Conservation (phyloP, 352 stramenopile genomes). For the Globisporangium megalacanthum region DNA sequence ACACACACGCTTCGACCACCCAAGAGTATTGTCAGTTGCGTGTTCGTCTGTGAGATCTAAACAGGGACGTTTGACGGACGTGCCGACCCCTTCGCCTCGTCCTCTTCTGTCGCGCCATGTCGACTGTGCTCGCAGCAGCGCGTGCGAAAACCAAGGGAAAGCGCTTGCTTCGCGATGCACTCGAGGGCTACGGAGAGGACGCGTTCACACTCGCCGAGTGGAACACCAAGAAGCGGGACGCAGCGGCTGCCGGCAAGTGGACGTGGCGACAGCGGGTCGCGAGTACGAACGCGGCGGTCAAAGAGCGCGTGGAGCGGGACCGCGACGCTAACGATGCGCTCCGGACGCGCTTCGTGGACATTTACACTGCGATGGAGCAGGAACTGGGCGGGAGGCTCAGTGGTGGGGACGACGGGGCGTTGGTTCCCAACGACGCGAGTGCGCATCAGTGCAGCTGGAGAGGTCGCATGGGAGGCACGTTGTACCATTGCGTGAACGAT, state of each 20-base stretch:
- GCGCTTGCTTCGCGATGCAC: slow-evolving; percentile 50
- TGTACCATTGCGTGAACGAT: slow-evolving; percentile 48
- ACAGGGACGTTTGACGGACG: too few species aligned
- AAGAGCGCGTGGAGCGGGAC: slow-evolving; percentile 31
- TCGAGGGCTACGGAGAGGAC: slow-evolving; percentile 47
- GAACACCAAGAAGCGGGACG: slow-evolving; percentile 44
- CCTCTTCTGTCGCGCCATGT: slow-evolving; percentile 26
- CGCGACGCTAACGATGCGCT: slow-evolving; percentile 17
- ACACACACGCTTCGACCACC: too few species aligned
- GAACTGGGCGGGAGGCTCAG: slow-evolving; percentile 20
- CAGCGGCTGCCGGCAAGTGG: slow-evolving; percentile 31
- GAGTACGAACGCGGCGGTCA: slow-evolving; percentile 32
- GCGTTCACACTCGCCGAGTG: slow-evolving; percentile 43
- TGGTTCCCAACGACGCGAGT: not conserved
- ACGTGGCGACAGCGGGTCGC: slow-evolving; percentile 33
- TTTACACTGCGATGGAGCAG: slow-evolving; percentile 26
- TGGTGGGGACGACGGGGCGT: not conserved
- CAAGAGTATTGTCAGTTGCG: too few species aligned
- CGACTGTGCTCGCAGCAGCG: slow-evolving; percentile 49
- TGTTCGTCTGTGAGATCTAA: too few species aligned
- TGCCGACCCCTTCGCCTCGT: not conserved
- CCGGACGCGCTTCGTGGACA: slow-evolving; percentile 30
- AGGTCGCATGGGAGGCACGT: slow-evolving; percentile 38
- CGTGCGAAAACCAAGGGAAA: slow-evolving; percentile 65
- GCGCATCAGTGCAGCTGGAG: slow-evolving; percentile 27